phyloP scores from a whole-genome alignment of 192 early-diverging fungal genomes.

The Backusella mclennaniae region DNA sequence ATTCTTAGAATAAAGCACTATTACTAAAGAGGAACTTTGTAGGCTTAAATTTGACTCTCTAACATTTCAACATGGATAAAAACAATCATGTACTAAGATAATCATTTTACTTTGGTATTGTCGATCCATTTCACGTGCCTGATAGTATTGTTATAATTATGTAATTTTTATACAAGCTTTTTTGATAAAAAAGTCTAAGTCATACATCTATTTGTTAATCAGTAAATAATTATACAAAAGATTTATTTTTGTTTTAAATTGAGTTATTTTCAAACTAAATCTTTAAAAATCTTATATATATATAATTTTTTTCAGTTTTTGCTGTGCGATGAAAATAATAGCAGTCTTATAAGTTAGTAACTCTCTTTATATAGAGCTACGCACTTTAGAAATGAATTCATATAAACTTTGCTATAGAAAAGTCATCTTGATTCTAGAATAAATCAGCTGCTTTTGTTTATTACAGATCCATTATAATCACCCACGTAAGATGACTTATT shows the following conservation, averaged over 20 bases:
- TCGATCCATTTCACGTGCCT: not conserved
- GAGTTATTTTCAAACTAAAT: not conserved
- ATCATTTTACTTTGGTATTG: not conserved
- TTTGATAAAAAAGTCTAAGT: not conserved
- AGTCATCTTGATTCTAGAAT: not conserved
- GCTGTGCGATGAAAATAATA: not conserved
- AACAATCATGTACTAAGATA: not conserved
- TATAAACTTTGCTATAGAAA: not conserved
- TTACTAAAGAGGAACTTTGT: not conserved
- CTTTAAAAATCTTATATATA: not conserved
- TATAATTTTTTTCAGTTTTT: not conserved
- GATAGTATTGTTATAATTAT: not conserved
- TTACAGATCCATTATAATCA: not conserved
- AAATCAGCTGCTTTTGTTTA: not conserved
- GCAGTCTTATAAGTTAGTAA: not conserved
- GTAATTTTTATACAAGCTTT: not conserved
- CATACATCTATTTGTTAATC: not conserved
- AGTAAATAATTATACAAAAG: not conserved
- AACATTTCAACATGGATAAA: not conserved
- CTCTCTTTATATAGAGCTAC: not conserved
- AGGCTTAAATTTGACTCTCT: not conserved
- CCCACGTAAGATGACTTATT: not conserved
- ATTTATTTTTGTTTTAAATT: not conserved
- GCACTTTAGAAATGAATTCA: not conserved
- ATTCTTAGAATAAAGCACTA: not conserved